These are phyloP conservation scores for Raffaelea ambrosiae DNA, from an alignment of 2,329 filamentous ascomycete genomes.

Conservation along the genomic window DNA sequence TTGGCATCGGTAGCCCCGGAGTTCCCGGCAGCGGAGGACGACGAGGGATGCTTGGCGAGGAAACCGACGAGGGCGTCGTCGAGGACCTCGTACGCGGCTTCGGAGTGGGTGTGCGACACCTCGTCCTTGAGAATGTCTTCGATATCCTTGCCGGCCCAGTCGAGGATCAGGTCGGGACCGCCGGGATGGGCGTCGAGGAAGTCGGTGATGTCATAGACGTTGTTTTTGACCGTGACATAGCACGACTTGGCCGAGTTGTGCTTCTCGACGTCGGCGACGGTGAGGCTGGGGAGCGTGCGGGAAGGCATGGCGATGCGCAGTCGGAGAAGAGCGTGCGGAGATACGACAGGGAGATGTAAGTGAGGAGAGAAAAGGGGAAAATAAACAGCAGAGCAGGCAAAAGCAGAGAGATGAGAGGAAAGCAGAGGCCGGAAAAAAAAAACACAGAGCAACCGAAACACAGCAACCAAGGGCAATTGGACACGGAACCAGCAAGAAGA, in stretches of 20 bases:
- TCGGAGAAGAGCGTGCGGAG: neutral
- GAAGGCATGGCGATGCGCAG: conserved; percentile 55
- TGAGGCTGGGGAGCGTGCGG: conserved; percentile 74
- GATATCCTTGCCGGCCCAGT: conserved; percentile 85
- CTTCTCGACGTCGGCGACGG: conserved; percentile 67
- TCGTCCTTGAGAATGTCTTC: conserved; percentile 73
- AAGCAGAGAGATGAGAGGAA: neutral
- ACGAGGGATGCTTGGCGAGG: conserved; percentile 53
- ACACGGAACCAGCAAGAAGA: neutral
- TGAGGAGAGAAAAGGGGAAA: neutral
- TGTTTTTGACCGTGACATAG: conserved; percentile 83
- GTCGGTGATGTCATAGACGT: conserved; percentile 90
- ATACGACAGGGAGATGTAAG: neutral
- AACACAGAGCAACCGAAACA: neutral
- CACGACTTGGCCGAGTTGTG: conserved; percentile 78
- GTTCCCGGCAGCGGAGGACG: conserved; percentile 29
- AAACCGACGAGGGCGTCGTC: conserved; percentile 83
- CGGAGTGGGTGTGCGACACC: conserved; percentile 75
- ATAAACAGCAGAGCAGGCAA: neutral
- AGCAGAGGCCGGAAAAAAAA: neutral
- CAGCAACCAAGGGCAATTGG: neutral
- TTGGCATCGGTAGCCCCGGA: conserved; percentile 28
- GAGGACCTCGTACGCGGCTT: conserved; percentile 91
- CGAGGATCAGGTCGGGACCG: conserved; percentile 77
- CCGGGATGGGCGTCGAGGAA: conserved; percentile 89